Percentiles rank a stretch among this genome's conserved stretches.
phyloP scores from a whole-genome alignment of 805 yeast species.

The Nakazawaea ambrosiae region DNA sequence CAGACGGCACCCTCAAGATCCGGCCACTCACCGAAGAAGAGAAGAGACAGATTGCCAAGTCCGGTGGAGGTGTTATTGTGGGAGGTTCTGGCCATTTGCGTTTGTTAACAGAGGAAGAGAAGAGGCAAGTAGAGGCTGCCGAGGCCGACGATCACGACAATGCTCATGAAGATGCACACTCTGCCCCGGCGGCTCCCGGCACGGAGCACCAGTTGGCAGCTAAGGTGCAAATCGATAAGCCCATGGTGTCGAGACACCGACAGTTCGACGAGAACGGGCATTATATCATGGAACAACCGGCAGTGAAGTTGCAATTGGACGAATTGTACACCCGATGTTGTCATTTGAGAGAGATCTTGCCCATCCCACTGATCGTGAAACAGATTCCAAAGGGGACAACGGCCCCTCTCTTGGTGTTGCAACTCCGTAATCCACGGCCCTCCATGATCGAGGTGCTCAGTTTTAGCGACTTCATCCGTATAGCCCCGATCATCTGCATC shows the following conservation, averaged over 20 bases:
- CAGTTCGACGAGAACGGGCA: slow-evolving; percentile 12
- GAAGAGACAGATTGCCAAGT: slow-evolving; percentile 21
- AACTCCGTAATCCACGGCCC: slow-evolving; percentile 81
- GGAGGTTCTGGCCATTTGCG: slow-evolving; percentile 71
- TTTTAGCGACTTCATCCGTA: slow-evolving; percentile 80
- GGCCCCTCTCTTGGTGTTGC: slow-evolving; percentile 66
- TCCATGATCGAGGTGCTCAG: slow-evolving; percentile 83
- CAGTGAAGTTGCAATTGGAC: slow-evolving; percentile 44
- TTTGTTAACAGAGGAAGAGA: slow-evolving; percentile 18
- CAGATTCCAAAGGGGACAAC: slow-evolving; percentile 74
- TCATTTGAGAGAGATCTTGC: slow-evolving; percentile 84
- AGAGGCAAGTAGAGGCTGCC: slow-evolving; percentile 17
- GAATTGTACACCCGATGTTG: slow-evolving; percentile 87
- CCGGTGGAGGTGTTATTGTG: slow-evolving; percentile 69
- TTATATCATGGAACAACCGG: slow-evolving; percentile 26
- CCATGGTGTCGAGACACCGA: slow-evolving; percentile 38
- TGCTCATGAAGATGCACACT: slow-evolving; percentile 3
- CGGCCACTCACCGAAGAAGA: slow-evolving; percentile 26
- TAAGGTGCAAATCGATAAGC: slow-evolving; percentile 58
- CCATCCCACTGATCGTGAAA: slow-evolving; percentile 82
- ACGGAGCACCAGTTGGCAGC: slow-evolving; percentile 9
- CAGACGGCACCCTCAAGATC: slow-evolving; percentile 26
- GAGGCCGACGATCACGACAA: slow-evolving; percentile 22
- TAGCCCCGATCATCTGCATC: slow-evolving; percentile 74
- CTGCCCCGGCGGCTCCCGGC: slow-evolving; percentile 5